Evolutionary conservation across 106 monocot genomes (phyloP), one percentile per base, ranked within the genome.

Genomic region (Iris macrosiphon): DNA sequence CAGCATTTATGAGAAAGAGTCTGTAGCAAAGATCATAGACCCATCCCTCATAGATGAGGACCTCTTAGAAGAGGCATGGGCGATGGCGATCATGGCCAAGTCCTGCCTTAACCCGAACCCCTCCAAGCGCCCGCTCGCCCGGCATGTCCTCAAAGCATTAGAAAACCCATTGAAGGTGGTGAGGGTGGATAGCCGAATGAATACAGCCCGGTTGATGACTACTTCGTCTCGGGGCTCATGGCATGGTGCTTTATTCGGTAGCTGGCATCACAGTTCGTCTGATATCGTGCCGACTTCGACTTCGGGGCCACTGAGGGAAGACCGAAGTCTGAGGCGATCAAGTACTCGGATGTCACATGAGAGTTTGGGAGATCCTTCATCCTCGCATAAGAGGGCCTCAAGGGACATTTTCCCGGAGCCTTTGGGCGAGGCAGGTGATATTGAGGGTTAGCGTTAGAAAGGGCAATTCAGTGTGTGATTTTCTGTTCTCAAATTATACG

Each of bases 91-190:
- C 15, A 70, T 87, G 19, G 86, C 86, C 3, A 76, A 77, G 40
- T 64, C 73, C 4, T 87, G 86, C 72, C 55, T 87, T 10, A 74
- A 87, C 33, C 70, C 81, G 22, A 87, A 56, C n/a, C 74, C 86
- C 4, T 62, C 73, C 4, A 81, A 50, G 31, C 64, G 86, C 5
- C 86, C 86, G 12, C 57, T 54, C 0, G 71, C 74, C 4, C 57
- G 67, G n/a, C 57, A 87, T 7, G 41, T 87, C 23, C 50, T 87
- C 40, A 87, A 75, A 25, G 86, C 86, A 0, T 44, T 87, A 11
- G 76, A 87, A 51, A 81, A 87, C 19, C 86, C 86, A 10, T 27
- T 87, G 29, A 81, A 66, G 52, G 68, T 87, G 32, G 70, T 81
- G 25, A 77, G 86, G 43, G 47, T 63, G n/a, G 66, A 71, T 0